Percentiles rank a stretch among this genome's conserved stretches.
These are phyloP conservation scores for Claviceps monticola DNA, from an alignment of 2,329 filamentous ascomycete genomes.

Conservation along the genomic window DNA sequence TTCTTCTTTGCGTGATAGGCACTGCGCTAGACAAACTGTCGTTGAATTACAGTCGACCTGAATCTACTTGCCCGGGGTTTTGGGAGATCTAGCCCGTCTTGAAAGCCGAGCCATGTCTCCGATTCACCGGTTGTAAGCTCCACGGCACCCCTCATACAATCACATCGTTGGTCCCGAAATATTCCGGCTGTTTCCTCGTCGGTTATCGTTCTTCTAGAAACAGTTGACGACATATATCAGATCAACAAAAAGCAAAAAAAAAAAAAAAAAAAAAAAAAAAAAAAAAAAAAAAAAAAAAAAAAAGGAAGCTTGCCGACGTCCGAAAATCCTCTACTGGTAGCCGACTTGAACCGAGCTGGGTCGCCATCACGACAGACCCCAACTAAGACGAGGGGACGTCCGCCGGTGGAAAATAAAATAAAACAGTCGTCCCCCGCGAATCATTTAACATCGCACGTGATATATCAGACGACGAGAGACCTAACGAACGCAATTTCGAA, in stretches of 20 bases:
- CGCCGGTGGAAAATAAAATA: no score
- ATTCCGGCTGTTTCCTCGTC: neutral
- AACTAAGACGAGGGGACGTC: neutral
- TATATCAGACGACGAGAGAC: neutral
- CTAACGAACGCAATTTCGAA: neutral
- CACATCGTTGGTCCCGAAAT: neutral
- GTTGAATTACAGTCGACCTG: neutral
- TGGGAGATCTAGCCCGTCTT: neutral
- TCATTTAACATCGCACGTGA: neutral
- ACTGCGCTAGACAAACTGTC: neutral
- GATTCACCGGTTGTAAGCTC: slow-evolving; percentile 1
- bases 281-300: neutral
- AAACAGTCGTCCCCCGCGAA: neutral
- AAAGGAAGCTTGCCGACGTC: neutral
- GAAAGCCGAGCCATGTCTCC: slow-evolving; percentile 1
- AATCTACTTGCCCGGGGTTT: neutral
- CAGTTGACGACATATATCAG: neutral
- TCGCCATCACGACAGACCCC: neutral
- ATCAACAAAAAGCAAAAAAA: neutral
- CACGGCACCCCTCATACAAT: neutral
- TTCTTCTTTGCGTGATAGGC: neutral
- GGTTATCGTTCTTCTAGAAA: neutral
- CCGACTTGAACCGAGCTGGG: neutral
- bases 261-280: neutral
- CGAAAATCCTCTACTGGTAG: neutral